Evolutionary conservation across 1,284 basidiomycete genomes (phyloP).

Genomic region (Chalciporus sp.): DNA sequence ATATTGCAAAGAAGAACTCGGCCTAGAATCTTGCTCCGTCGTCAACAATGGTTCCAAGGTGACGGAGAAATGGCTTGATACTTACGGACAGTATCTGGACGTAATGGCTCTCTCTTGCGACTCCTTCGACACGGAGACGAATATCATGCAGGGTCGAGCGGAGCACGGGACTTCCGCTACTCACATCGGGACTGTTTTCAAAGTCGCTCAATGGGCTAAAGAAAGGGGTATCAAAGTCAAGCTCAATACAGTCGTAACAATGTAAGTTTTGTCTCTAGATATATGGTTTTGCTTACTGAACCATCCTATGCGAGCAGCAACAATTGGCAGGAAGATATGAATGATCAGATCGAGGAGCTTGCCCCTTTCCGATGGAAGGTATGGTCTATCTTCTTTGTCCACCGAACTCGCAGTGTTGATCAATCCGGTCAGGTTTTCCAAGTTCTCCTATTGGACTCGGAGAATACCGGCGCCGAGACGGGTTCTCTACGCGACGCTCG

Average conservation of each 20-base stretch:
- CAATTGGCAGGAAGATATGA: slow-evolving; percentile 40
- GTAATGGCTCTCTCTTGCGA: slow-evolving; percentile 47
- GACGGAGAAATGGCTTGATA: slow-evolving; percentile 43
- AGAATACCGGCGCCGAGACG: slow-evolving; percentile 30
- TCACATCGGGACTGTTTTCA: slow-evolving; percentile 37
- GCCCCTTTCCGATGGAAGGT: slow-evolving; percentile 33
- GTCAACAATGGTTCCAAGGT: slow-evolving; percentile 46
- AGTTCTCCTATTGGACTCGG: slow-evolving; percentile 40
- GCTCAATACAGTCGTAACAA: slow-evolving; percentile 43
- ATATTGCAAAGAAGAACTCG: slow-evolving; percentile 44
- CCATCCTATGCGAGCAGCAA: slow-evolving; percentile 17
- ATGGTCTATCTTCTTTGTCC: neutral
- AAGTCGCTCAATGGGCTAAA: slow-evolving; percentile 40
- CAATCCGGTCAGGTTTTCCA: slow-evolving; percentile 24
- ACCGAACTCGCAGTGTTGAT: neutral
- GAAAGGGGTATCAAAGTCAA: slow-evolving; percentile 41
- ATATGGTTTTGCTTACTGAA: neutral
- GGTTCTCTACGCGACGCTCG: slow-evolving; percentile 39
- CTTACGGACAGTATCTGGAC: slow-evolving; percentile 42
- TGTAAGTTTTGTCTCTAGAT: slow-evolving; percentile 6
- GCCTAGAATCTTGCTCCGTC: slow-evolving; percentile 41
- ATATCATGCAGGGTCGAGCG: slow-evolving; percentile 38
- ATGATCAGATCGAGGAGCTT: slow-evolving; percentile 28
- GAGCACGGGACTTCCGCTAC: slow-evolving; percentile 33
- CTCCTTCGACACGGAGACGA: slow-evolving; percentile 42